Evolutionary conservation across 805 yeast genomes (phyloP), one percentile per base, ranked within the genome.

Genomic region (Wickerhamiella azymoides): DNA sequence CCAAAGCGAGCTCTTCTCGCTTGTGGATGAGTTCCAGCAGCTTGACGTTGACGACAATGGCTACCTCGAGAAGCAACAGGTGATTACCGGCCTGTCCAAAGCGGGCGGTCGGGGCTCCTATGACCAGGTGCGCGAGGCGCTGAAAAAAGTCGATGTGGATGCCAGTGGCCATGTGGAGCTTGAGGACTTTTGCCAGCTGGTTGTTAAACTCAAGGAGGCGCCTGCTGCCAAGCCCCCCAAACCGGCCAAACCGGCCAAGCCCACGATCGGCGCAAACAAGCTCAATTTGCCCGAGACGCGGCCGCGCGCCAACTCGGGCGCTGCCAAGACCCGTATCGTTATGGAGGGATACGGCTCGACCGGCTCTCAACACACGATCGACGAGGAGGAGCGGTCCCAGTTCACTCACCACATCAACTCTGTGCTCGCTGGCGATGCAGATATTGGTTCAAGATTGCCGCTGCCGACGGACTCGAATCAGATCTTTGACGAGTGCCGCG

Each of bases 111-210:
- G 76, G 45, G 89, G 82, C 43, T 63, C 86, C 27, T 92, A 92
- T 59, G 98, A 92, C 63, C 83, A 80, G 53, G 89, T 94, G 19
- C 80, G 98, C 68, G 94, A 86, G 62, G 84, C 96, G 2, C 72
- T 92, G 60, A 92, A 92, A 61, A 75, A 74, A 45, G 96, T 86
- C 41, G 79, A 80, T 53, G 94, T 92, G 28, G 98, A 92, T 65
- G 94, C 97, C 13, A 81, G 94, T 4, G 98, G 98, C 21, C 89
- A 84, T 60, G 96, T 92, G 45, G 98, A 92, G 62, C 68, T 92
- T 59, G 98, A 92, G 49, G 98, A 92, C 61, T 92, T 77, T 59
- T 96, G 89, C 28, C 81, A 66, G 54, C 77, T 92, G 55, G 73
- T 82, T 47, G 83, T 94, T 27, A 85, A 84, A 60, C 71, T 88